phyloP scores from a whole-genome alignment of 106 monocot species.

The Amphibolis antarctica region DNA sequence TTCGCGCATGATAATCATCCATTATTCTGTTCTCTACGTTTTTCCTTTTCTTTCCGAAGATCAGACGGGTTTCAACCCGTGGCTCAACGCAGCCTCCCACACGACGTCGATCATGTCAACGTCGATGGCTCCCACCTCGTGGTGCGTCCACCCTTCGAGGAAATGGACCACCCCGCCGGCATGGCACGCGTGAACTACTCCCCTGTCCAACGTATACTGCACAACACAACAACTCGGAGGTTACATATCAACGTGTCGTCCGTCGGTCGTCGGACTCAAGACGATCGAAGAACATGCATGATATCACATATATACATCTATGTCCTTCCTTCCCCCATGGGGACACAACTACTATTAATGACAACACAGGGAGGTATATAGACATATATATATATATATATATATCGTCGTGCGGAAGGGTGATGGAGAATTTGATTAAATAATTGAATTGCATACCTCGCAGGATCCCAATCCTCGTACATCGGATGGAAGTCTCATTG shows the following conservation, averaged over 20 bases:
- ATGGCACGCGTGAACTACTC: slow-evolving; percentile 87
- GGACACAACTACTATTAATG: too few relatives aligned
- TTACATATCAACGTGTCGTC: not conserved
- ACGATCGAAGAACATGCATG: too few relatives aligned
- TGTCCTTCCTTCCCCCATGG: too few relatives aligned
- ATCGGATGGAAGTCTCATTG: slow-evolving; percentile 74
- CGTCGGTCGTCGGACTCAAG: too few relatives aligned
- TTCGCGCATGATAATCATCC: too few relatives aligned
- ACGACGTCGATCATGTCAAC: slow-evolving; percentile 84
- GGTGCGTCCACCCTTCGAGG: slow-evolving; percentile 82
- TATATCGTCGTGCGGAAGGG: too few relatives aligned
- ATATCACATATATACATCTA: too few relatives aligned
- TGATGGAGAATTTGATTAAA: too few relatives aligned
- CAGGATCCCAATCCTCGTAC: slow-evolving; percentile 69
- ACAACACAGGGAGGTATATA: too few relatives aligned
- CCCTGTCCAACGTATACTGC: slow-evolving; percentile 73
- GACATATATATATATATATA: too few relatives aligned
- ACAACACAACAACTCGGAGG: not conserved
- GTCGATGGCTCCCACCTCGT: slow-evolving; percentile 88
- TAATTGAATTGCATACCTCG: slow-evolving; percentile 61
- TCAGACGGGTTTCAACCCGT: slow-evolving; percentile 50
- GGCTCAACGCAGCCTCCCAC: slow-evolving; percentile 73
- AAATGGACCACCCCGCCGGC: slow-evolving; percentile 81
- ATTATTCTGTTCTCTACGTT: too few relatives aligned
- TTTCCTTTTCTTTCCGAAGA: not conserved